Percentiles rank a stretch among this genome's conserved stretches.
phyloP scores from a whole-genome alignment of 2,329 filamentous ascomycete genomes.

The Furcasterigmium sp. region DNA sequence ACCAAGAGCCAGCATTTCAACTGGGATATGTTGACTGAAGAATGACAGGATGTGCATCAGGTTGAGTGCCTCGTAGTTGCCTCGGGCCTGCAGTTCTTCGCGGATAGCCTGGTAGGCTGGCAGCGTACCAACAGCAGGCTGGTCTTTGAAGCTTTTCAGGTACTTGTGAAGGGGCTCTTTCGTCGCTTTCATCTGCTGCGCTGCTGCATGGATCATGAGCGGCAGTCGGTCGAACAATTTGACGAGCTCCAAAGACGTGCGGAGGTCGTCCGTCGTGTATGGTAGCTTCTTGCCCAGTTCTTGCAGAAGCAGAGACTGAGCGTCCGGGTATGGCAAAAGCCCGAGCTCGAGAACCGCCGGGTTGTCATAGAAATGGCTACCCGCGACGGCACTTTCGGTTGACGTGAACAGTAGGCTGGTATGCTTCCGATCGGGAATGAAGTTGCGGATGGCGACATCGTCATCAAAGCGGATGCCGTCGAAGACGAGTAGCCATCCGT shows the following conservation, averaged over 20 bases:
- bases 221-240: constrained; percentile 59
- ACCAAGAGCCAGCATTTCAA: constrained; percentile 59
- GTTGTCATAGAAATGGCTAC: constrained; percentile 54
- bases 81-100: constrained; percentile 41
- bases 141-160: constrained; percentile 49
- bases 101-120: constrained; percentile 41
- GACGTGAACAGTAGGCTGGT: constrained; percentile 66
- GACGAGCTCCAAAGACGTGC: constrained; percentile 56
- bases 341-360: constrained; percentile 51
- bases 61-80: constrained; percentile 52
- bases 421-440: constrained; percentile 58
- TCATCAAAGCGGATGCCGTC: constrained; percentile 61
- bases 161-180: constrained; percentile 58
- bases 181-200: constrained; percentile 55
- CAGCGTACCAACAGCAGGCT: constrained; percentile 46
- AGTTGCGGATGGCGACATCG: constrained; percentile 45
- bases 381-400: constrained; percentile 51
- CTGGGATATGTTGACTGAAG: constrained; percentile 59
- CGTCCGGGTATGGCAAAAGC: constrained; percentile 49
- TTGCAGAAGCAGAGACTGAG: constrained; percentile 54
- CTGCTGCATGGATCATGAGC: constrained; percentile 62
- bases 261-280: constrained; percentile 45
- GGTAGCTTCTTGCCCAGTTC: constrained; percentile 56
- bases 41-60: constrained; percentile 61
- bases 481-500: constrained; percentile 63